These are phyloP conservation scores for Ilyonectria sp. DNA, from an alignment of 2,329 filamentous ascomycete genomes.

Conservation along the genomic window DNA sequence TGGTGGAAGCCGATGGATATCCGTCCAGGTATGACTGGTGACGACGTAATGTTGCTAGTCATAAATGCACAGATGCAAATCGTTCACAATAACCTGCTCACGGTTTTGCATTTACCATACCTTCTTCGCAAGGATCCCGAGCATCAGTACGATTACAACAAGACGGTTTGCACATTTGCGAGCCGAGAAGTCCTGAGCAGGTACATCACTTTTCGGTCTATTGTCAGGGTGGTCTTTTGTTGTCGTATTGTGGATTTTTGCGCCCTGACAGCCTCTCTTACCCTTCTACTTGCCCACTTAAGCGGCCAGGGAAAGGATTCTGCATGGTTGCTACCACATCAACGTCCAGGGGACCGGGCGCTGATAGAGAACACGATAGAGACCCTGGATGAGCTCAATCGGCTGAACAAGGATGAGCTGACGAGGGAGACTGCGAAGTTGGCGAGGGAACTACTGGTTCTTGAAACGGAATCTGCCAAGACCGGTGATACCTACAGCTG, in stretches of 20 bases:
- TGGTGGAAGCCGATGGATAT: slow-evolving; percentile 10
- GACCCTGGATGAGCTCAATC: slow-evolving; percentile 19
- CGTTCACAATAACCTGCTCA: slow-evolving; percentile 14
- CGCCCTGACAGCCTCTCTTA: slow-evolving; percentile 14
- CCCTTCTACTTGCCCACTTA: slow-evolving; percentile 14
- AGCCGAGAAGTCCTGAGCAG: slow-evolving; percentile 22
- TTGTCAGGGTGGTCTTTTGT: slow-evolving; percentile 13
- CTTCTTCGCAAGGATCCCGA: background rate
- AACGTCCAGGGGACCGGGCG: slow-evolving; percentile 18
- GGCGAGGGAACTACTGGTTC: background rate
- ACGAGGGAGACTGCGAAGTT: slow-evolving; percentile 7
- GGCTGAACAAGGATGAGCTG: slow-evolving; percentile 11
- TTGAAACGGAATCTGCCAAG: slow-evolving; percentile 3
- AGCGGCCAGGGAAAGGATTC: slow-evolving; percentile 3
- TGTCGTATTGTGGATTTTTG: slow-evolving; percentile 24
- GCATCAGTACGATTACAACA: slow-evolving; percentile 18
- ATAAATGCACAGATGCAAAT: slow-evolving; percentile 17
- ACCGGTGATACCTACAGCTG: slow-evolving; percentile 6
- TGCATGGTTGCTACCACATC: slow-evolving; percentile 6
- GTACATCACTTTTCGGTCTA: slow-evolving; percentile 20
- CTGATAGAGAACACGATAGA: slow-evolving; percentile 11
- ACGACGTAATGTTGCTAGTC: slow-evolving; percentile 3
- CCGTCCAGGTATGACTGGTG: slow-evolving; percentile 1
- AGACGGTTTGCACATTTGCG: slow-evolving; percentile 13
- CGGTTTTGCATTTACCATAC: slow-evolving; percentile 13